phyloP scores from a whole-genome alignment of 192 early-diverging fungal species.

The Coemansia sp. region DNA sequence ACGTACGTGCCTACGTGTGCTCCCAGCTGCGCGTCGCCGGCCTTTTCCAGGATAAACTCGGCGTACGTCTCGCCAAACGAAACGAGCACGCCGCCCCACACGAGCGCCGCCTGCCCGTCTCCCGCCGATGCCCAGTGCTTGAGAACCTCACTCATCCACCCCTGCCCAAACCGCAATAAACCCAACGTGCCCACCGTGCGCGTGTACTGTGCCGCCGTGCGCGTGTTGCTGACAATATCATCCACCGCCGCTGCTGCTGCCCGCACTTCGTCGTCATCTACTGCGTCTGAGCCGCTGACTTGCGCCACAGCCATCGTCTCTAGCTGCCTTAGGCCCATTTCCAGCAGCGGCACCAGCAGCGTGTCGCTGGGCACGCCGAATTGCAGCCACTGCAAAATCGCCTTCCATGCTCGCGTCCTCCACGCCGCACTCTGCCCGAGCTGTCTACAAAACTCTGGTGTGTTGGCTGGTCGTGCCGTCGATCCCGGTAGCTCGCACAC shows the following conservation, averaged over 20 bases:
- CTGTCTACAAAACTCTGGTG: constrained; percentile 7
- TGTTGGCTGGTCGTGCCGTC: neutral
- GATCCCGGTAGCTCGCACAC: constrained; percentile 22
- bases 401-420: constrained; percentile 45
- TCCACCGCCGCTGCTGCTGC: constrained; percentile 37
- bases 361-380: constrained; percentile 34
- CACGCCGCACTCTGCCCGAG: constrained; percentile 17
- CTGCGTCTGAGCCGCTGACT: constrained; percentile 4
- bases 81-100: constrained; percentile 29
- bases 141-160: constrained; percentile 22
- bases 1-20: constrained; percentile 17
- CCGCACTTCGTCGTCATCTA: constrained; percentile 30
- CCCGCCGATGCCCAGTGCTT: constrained; percentile 9
- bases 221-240: constrained; percentile 42
- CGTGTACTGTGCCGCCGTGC: constrained; percentile 25
- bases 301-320: constrained; percentile 19
- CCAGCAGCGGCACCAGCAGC: constrained; percentile 37
- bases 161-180: constrained; percentile 21
- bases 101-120: constrained; percentile 18
- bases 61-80: constrained; percentile 48
- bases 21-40: constrained; percentile 6
- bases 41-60: constrained; percentile 29
- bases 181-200: constrained; percentile 31
- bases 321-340: constrained; percentile 33
- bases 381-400: constrained; percentile 45